Conservation (phyloP, 2,329 filamentous ascomycete species). For the Colletotrichum sp. region DNA sequence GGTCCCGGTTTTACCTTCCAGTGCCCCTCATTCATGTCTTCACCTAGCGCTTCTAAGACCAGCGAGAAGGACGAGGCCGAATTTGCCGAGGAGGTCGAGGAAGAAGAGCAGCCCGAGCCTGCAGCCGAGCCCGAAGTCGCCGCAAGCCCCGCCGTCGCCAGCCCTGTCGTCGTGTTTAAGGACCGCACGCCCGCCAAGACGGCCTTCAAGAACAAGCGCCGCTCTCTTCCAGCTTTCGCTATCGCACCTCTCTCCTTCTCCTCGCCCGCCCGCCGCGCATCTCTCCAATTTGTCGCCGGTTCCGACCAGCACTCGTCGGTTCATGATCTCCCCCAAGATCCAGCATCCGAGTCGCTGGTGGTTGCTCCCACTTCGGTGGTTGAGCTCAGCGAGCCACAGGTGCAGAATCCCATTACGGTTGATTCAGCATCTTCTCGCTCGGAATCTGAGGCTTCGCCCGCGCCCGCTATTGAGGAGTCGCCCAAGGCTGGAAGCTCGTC, state of each 20-base stretch:
- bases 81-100: not conserved
- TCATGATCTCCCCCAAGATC: slow-evolving; percentile 7
- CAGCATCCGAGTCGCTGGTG: slow-evolving; percentile 11
- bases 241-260: not conserved
- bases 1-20: slow-evolving; percentile 9
- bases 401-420: slow-evolving; percentile 1
- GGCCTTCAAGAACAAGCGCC: slow-evolving; percentile 6
- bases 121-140: not conserved
- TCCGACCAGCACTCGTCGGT: not conserved
- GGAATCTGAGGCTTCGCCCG: not conserved
- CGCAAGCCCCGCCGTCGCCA: not conserved
- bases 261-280: slow-evolving; percentile 2
- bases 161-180: slow-evolving; percentile 9
- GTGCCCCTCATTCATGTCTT: not conserved
- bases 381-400: not conserved
- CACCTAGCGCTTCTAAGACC: not conserved
- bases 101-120: not conserved
- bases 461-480: not conserved
- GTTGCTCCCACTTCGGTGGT: slow-evolving; percentile 12
- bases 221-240: not conserved
- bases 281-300: not conserved
- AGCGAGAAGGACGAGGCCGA: not conserved
- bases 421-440: slow-evolving; percentile 8
- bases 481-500: not conserved
- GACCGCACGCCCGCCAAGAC: slow-evolving; percentile 2